Evolutionary conservation across 1,284 basidiomycete genomes (phyloP).

Genomic region (Pseudomicrostroma phylloplanum): DNA sequence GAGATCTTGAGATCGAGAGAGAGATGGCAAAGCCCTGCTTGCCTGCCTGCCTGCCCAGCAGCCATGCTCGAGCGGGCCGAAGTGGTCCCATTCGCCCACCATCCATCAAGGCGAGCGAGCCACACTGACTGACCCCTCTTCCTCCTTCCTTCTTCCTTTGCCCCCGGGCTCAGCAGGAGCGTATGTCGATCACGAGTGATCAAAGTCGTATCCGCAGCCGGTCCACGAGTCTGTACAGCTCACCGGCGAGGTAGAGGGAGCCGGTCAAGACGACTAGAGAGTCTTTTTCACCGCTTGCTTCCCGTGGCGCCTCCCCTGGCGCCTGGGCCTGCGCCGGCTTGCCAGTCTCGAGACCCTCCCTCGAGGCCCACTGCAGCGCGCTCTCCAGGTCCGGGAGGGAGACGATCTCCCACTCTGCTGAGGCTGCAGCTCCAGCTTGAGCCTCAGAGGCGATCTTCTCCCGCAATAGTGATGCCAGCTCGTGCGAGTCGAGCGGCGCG

Average conservation of each 20-base stretch:
- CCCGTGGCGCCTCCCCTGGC: background rate
- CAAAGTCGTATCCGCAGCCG: background rate
- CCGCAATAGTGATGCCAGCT: conserved; percentile 7
- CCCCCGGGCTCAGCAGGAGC: too few relatives aligned
- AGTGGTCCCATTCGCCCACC: too few relatives aligned
- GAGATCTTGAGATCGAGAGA: too few relatives aligned
- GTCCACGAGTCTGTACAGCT: conserved; percentile 24
- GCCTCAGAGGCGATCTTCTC: conserved; percentile 7
- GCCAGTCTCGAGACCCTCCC: background rate
- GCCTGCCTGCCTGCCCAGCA: too few relatives aligned
- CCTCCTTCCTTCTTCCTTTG: too few relatives aligned
- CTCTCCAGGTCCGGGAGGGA: conserved; percentile 9
- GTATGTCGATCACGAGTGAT: too few relatives aligned
- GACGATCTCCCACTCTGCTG: background rate
- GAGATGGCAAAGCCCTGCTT: too few relatives aligned
- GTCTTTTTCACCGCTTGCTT: background rate
- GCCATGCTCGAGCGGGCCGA: too few relatives aligned
- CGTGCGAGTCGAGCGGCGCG: conserved; percentile 15
- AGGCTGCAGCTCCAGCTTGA: conserved; percentile 14
- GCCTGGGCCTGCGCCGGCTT: background rate
- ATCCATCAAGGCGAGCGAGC: too few relatives aligned
- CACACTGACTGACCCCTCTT: too few relatives aligned
- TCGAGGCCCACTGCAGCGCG: conserved; percentile 25
- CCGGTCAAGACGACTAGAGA: conserved; percentile 36
- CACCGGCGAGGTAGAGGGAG: conserved; percentile 44